Evolutionary conservation across 768 basidiomycete genomes (phyloP).

Genomic region (Lactifluus volemus): DNA sequence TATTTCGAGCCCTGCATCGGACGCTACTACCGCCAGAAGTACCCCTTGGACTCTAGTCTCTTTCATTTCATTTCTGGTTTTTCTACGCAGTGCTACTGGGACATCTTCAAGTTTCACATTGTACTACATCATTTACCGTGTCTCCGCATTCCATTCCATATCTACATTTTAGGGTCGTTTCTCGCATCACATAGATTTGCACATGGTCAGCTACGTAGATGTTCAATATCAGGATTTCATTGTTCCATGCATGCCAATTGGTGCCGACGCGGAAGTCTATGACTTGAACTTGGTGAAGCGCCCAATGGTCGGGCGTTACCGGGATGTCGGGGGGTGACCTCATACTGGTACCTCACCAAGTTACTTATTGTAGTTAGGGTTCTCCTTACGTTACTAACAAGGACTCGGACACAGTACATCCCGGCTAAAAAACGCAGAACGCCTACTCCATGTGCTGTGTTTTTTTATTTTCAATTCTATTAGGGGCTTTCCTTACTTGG

Average conservation of each 20-base stretch:
- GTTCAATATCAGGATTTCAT: not conserved
- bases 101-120: not conserved
- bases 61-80: not conserved
- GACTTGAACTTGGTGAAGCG: not conserved
- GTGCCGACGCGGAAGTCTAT: not conserved
- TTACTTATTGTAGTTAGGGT: not conserved
- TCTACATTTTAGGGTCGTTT: not conserved
- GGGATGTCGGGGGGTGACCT: not conserved
- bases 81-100: not conserved
- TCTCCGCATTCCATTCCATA: not conserved
- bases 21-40: not conserved
- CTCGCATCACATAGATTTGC: not conserved
- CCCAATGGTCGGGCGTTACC: not conserved
- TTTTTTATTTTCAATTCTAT: not conserved
- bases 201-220: not conserved
- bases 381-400: not conserved
- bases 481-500: slow-evolving; percentile 8
- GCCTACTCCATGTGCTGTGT: not conserved
- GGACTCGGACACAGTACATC: not conserved
- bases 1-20: not conserved
- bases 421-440: not conserved
- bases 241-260: not conserved
- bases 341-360: not conserved
- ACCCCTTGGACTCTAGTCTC: not conserved
- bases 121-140: not conserved